Percentiles rank a stretch among this genome's conserved stretches.
Conservation (phyloP, 441 rosid genomes). For the Brassica balearica region DNA sequence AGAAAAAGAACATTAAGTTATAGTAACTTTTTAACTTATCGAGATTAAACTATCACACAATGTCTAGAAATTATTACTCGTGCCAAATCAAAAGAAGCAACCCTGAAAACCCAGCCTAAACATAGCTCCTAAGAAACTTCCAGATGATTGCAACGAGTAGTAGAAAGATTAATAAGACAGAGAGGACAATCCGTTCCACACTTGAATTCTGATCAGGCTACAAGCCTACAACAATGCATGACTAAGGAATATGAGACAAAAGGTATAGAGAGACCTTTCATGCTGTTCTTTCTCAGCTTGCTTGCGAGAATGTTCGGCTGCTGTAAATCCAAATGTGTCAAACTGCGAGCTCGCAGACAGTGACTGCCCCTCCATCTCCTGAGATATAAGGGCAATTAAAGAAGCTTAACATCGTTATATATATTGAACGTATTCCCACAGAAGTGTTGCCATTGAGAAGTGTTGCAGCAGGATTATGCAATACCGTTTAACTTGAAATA, state of each 20-base stretch:
- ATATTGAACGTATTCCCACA: constrained; percentile 9
- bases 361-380: constrained; percentile 86
- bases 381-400: constrained; percentile 37
- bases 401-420: constrained; percentile 9
- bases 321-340: constrained; percentile 98
- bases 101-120: not conserved
- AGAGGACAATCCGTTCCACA: not conserved
- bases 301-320: constrained; percentile 87
- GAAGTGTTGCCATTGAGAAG: not conserved
- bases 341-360: constrained; percentile 81
- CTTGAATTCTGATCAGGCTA: constrained; percentile 18
- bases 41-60: constrained; percentile 2
- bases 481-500: too few species aligned
- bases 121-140: constrained; percentile 24
- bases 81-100: constrained; percentile 8
- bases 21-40: constrained; percentile 7
- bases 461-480: too few species aligned
- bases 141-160: constrained; percentile 17
- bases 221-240: constrained; percentile 20
- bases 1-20: constrained; percentile 2
- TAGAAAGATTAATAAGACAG: not conserved
- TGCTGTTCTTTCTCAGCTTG: constrained; percentile 91
- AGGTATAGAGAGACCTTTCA: constrained; percentile 59
- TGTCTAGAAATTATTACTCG: not conserved
- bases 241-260: constrained; percentile 32